Conservation (phyloP, 2,329 filamentous ascomycete genomes). For the Mycosphaerella arachidis region DNA sequence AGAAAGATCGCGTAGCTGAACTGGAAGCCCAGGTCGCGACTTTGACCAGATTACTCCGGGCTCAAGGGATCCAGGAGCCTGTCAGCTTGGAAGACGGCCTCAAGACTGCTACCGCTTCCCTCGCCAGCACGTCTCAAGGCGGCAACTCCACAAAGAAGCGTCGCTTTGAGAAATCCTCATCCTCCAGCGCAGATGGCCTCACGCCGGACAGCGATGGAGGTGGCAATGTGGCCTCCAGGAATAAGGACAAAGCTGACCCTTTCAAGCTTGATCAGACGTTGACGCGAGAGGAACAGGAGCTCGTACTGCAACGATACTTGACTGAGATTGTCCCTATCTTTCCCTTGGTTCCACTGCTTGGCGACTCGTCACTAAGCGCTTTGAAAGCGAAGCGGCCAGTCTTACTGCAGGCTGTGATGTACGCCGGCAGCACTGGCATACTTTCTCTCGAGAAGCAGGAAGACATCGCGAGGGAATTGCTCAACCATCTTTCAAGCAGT, state of each 20-base stretch:
- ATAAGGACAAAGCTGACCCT: constrained; percentile 3
- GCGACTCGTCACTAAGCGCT: constrained; percentile 7
- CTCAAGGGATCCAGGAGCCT: constrained; percentile 22
- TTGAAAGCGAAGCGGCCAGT: constrained; percentile 37
- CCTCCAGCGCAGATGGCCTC: neutral
- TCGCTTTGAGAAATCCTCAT: constrained; percentile 2
- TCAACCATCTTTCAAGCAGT: constrained; percentile 65
- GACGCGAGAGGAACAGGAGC: constrained; percentile 16
- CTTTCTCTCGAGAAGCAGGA: constrained; percentile 55
- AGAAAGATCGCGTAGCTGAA: constrained; percentile 24
- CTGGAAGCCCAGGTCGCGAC: constrained; percentile 30
- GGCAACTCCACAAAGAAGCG: constrained; percentile 13
- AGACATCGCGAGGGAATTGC: constrained; percentile 61
- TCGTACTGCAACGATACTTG: constrained; percentile 20
- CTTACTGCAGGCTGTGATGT: constrained; percentile 55
- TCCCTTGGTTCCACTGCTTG: constrained; percentile 18
- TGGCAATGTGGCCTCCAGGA: neutral
- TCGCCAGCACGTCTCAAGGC: neutral
- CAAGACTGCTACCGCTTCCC: neutral
- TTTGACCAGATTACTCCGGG: constrained; percentile 24
- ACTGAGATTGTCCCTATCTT: constrained; percentile 17
- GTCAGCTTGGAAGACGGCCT: neutral
- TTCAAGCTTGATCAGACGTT: constrained; percentile 21
- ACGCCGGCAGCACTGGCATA: constrained; percentile 47
- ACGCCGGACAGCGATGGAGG: neutral